Evolutionary conservation across 331 rosid species (phyloP).

Genomic region (Dryas integrifolia): DNA sequence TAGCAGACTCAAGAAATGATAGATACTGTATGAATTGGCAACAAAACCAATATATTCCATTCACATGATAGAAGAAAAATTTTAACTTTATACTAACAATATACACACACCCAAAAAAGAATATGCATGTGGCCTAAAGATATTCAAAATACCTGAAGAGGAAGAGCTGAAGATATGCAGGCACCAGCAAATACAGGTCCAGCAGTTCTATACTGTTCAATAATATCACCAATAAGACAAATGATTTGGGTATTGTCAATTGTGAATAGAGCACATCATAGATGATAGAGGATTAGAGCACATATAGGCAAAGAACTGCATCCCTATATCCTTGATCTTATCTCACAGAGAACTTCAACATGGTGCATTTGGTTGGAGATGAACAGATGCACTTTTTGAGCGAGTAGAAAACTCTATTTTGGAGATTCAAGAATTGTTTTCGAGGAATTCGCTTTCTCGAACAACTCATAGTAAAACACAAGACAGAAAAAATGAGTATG

Average conservation of each 20-base stretch:
- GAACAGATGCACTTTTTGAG: background rate
- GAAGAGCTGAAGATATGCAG: slow-evolving; percentile 64
- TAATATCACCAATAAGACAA: slow-evolving; percentile 2
- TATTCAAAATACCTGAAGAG: slow-evolving; percentile 53
- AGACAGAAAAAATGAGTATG: no score
- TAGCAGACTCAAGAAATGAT: background rate
- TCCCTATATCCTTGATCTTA: background rate
- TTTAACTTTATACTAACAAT: background rate
- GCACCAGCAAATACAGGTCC: slow-evolving; percentile 94
- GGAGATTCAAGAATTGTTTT: background rate
- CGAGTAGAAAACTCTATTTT: background rate
- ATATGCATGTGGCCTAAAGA: background rate
- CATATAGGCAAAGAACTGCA: background rate
- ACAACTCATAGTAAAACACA: background rate
- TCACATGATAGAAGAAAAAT: background rate
- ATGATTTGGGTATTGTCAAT: background rate
- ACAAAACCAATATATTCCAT: background rate
- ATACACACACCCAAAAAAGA: background rate
- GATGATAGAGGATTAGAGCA: background rate
- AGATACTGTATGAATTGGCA: background rate
- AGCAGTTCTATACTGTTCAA: slow-evolving; percentile 55
- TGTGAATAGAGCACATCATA: background rate
- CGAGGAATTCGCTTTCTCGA: background rate
- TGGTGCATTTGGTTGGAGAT: background rate
- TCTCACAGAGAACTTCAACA: background rate